phyloP scores from a whole-genome alignment of 768 basidiomycete species.

The Russula vinacea region DNA sequence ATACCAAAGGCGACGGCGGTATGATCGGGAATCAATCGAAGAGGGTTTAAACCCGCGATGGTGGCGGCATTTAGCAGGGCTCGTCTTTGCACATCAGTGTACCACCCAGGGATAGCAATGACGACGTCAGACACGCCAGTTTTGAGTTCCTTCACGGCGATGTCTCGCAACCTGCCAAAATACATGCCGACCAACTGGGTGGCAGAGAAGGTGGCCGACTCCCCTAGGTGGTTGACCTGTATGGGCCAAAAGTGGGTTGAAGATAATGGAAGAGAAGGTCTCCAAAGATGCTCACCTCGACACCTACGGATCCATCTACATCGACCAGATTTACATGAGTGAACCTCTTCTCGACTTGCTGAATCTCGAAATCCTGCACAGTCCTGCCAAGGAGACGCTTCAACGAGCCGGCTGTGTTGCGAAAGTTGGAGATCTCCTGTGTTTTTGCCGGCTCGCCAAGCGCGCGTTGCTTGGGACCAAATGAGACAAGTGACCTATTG shows the following conservation, averaged over 20 bases:
- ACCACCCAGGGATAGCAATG: slow-evolving; percentile 96
- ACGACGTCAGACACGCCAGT: slow-evolving; percentile 85
- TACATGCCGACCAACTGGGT: slow-evolving; percentile 93
- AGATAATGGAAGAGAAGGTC: slow-evolving; percentile 19
- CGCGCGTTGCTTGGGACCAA: slow-evolving; percentile 84
- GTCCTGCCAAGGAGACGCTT: slow-evolving; percentile 89
- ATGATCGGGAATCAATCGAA: slow-evolving; percentile 95
- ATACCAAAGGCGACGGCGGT: slow-evolving; percentile 94
- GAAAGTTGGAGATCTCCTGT: slow-evolving; percentile 96
- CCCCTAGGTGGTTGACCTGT: slow-evolving; percentile 87
- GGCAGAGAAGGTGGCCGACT: slow-evolving; percentile 72
- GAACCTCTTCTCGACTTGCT: slow-evolving; percentile 84
- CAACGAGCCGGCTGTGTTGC: slow-evolving; percentile 91
- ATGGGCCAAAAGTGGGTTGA: slow-evolving; percentile 22
- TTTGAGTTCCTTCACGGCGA: slow-evolving; percentile 80
- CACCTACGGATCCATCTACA: slow-evolving; percentile 76
- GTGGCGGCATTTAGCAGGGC: slow-evolving; percentile 85
- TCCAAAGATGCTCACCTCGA: slow-evolving; percentile 58
- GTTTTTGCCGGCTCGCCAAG: slow-evolving; percentile 97
- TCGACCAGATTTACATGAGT: slow-evolving; percentile 86
- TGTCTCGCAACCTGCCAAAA: slow-evolving; percentile 87
- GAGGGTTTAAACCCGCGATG: slow-evolving; percentile 85
- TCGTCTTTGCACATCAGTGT: slow-evolving; percentile 88
- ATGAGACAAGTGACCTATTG: slow-evolving; percentile 85
- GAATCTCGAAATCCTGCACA: slow-evolving; percentile 74